Evolutionary conservation across 306 rosid species (phyloP).

Genomic region (Casuarina equisetifolia): DNA sequence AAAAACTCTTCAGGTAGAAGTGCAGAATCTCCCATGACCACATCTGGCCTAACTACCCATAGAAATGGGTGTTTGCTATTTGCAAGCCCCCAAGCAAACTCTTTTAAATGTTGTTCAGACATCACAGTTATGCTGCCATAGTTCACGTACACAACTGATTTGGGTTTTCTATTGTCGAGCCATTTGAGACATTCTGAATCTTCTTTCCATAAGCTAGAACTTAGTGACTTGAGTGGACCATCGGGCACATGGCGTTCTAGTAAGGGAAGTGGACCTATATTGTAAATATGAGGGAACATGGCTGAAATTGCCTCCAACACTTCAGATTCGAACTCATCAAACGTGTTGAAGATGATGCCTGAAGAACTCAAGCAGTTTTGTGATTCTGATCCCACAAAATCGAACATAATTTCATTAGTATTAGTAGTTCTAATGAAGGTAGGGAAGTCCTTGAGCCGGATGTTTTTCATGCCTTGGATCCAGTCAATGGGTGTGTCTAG

Average conservation of each 20-base stretch:
- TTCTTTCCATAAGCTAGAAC: constrained; percentile 44
- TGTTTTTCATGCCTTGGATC: constrained; percentile 39
- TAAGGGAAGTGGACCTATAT: constrained; percentile 37
- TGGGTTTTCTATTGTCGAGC: constrained; percentile 36
- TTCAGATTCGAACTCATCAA: constrained; percentile 34
- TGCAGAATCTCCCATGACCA: constrained; percentile 29
- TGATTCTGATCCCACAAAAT: constrained; percentile 33
- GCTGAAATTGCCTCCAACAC: constrained; percentile 38
- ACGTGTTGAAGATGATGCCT: constrained; percentile 40
- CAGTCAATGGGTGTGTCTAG: constrained; percentile 38
- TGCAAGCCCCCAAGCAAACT: constrained; percentile 57
- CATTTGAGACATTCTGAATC: constrained; percentile 36
- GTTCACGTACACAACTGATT: constrained; percentile 42
- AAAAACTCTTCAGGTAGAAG: constrained; percentile 33
- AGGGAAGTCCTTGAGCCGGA: constrained; percentile 45
- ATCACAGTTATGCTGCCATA: constrained; percentile 42
- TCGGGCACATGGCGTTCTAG: constrained; percentile 23
- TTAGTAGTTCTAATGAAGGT: constrained; percentile 34
- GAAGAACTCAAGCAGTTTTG: constrained; percentile 35
- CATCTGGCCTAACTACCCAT: constrained; percentile 49
- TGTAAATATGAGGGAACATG: constrained; percentile 37
- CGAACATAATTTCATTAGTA: constrained; percentile 35
- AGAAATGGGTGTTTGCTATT: constrained; percentile 39
- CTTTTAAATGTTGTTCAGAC: constrained; percentile 33
- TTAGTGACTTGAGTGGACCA: constrained; percentile 17